Conservation (phyloP, 139 green algal genomes). For the Chlorella sp. region DNA sequence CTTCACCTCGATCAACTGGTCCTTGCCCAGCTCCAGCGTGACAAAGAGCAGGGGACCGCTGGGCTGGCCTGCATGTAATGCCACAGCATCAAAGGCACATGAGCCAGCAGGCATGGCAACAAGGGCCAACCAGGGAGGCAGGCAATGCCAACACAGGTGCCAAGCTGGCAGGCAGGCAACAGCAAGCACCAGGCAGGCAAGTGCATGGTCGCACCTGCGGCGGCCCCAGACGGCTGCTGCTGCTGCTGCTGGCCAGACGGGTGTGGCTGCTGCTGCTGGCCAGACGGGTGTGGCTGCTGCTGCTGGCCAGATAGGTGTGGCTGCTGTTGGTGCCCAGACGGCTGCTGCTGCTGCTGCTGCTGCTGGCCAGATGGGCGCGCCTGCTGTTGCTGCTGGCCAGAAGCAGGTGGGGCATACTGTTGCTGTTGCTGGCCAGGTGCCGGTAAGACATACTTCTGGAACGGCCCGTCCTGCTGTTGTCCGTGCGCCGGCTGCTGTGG, state of each 20-base stretch:
- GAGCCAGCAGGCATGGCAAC: not conserved
- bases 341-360: not conserved
- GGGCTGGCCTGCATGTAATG: not conserved
- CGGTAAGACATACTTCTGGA: too few species aligned
- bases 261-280: not conserved
- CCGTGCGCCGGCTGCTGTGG: not conserved
- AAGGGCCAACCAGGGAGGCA: not conserved
- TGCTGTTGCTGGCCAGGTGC: not conserved
- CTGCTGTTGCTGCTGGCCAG: not conserved
- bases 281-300: not conserved
- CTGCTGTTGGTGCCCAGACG: not conserved
- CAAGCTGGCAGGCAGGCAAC: not conserved
- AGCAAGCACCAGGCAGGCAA: not conserved
- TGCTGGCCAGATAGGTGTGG: not conserved
- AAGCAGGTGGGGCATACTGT: not conserved
- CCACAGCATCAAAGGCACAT: not conserved
- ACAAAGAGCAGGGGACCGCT: not conserved
- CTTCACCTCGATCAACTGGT: slow-evolving; percentile 1
- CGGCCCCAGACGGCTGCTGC: not conserved
- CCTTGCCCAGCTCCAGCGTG: slow-evolving; percentile 17
- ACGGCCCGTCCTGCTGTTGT: not conserved
- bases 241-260: too few species aligned
- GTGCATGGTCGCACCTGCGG: not conserved
- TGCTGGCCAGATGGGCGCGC: not conserved
- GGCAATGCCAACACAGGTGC: not conserved